Base-by-base conservation (phyloP, 1,139 yeast genomes). In the Saccharomyces hybrid region DNA sequence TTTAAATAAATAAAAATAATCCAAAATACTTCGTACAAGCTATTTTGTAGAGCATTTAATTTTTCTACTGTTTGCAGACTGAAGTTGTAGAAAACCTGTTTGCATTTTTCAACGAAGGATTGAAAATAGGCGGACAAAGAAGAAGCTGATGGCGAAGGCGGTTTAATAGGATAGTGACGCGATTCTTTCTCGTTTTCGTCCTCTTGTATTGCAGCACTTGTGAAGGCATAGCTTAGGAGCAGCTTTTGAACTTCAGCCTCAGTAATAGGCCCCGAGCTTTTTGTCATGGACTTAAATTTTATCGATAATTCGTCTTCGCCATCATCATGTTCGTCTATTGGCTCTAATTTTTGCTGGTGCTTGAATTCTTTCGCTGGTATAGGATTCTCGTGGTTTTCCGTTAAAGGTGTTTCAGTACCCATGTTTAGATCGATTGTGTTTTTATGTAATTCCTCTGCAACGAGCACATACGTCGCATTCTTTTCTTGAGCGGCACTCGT, bases 1-100 rank as follows among this genome's bases (percentile, higher is more conserved):
- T 57, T 57, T 28, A 56, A 16, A 38, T 56, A 56, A 4, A 56
- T 32, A 7, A 57, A 28, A 20, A 53, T 50, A 23, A 55, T 52
- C 60, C 60, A 57, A 48, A 57, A 57, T 2, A 52, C 52, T 38
- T 56, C 57, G 27, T 56, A 54, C 26, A 38, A 5, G 23, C 26
- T 20, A 20, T 14, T 20, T 20, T 38, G 23, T 2, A 38, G 13
- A 38, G 25, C 44, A 9, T 9, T 16, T 3, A 16, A 38, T 38
- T 38, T 38, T 11, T 38, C 44, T 38, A 38, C 20, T 20, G 20
- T 9, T 2, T 20, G 11, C 20, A 38, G 25, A 25, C 44, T 20
- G 13, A 38, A 38, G 13, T 20, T 38, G 20, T 38, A 38, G 25
- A 38, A 20, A 38, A 38, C 11, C 5, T 38, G 23, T 23, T 38